A percentile compares a stretch with the other conserved stretches of the same genome.
These are phyloP conservation scores for Remersonia thermophila DNA, from an alignment of 2,329 filamentous ascomycete species.

Conservation along the genomic window DNA sequence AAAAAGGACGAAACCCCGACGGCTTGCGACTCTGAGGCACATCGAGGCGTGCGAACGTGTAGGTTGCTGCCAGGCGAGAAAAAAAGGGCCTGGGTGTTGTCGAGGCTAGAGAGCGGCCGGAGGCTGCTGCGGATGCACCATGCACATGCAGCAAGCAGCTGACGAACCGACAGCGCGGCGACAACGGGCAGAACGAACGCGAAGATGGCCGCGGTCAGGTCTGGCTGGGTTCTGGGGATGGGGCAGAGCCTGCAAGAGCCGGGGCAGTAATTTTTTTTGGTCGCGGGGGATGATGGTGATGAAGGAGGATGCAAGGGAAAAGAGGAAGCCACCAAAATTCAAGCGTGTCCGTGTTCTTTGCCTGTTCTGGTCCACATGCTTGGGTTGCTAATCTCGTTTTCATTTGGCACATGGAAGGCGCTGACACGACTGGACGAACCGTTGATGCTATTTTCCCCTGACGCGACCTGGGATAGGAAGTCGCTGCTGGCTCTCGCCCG, in stretches of 20 bases:
- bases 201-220: slow-evolving; percentile 13
- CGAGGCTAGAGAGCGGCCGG: slow-evolving; percentile 2
- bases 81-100: slow-evolving; percentile 3
- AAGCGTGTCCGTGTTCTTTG: too few species aligned
- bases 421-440: slow-evolving; percentile 2
- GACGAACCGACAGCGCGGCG: too few species aligned
- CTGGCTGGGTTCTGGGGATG: slow-evolving; percentile 7
- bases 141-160: slow-evolving; percentile 13
- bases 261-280: slow-evolving; percentile 13
- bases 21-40: slow-evolving; percentile 8
- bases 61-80: slow-evolving; percentile 6
- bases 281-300: slow-evolving; percentile 8
- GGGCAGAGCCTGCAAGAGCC: too few species aligned
- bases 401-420: slow-evolving; percentile 13
- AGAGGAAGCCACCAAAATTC: too few species aligned
- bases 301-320: too few species aligned
- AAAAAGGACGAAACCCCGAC: slow-evolving; percentile 13
- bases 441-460: neutral
- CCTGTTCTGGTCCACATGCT: slow-evolving; percentile 12
- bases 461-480: too few species aligned
- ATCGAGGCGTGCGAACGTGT: slow-evolving; percentile 12
- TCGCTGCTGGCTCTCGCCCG: too few species aligned
- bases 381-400: slow-evolving; percentile 12
- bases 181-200: slow-evolving; percentile 3
- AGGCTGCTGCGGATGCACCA: slow-evolving; percentile 10